These are phyloP conservation scores for Beta vulgaris DNA, from an alignment of 148 eudicot genomes.

Conservation along the genomic window DNA sequence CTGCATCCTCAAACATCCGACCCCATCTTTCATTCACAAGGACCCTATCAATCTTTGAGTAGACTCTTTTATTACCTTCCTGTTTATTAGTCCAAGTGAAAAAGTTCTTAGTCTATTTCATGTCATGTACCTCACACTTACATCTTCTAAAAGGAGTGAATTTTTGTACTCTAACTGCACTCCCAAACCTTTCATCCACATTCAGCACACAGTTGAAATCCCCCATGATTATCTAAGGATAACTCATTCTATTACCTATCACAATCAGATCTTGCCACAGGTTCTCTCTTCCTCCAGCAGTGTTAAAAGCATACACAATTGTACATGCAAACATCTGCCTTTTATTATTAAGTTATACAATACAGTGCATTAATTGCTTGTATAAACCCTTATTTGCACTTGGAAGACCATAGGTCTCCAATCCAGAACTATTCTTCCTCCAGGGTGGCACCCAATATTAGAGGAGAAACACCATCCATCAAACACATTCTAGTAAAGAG, in stretches of 20 bases:
- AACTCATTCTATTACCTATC: no score
- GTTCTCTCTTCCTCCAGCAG: not conserved
- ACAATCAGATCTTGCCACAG: not conserved
- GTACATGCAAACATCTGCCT: not conserved
- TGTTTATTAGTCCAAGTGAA: no score
- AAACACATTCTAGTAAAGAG: not conserved
- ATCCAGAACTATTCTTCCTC: not conserved
- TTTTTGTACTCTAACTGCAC: not conserved
- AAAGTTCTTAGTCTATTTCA: no score
- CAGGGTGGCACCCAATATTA: not conserved
- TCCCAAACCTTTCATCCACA: not conserved
- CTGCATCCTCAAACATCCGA: no score
- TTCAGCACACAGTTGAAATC: not conserved
- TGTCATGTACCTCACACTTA: not conserved
- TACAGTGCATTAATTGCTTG: not conserved
- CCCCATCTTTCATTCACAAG: no score
- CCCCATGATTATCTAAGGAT: not conserved
- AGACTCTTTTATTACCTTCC: no score
- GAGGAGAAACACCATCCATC: not conserved
- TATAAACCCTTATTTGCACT: not conserved
- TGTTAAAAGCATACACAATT: not conserved
- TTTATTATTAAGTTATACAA: not conserved
- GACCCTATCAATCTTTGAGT: no score
- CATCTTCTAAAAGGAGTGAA: no score
- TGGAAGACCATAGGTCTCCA: not conserved